These are phyloP conservation scores for Batkoa obscura DNA, from an alignment of 371 early-diverging fungal species.

Conservation along the genomic window DNA sequence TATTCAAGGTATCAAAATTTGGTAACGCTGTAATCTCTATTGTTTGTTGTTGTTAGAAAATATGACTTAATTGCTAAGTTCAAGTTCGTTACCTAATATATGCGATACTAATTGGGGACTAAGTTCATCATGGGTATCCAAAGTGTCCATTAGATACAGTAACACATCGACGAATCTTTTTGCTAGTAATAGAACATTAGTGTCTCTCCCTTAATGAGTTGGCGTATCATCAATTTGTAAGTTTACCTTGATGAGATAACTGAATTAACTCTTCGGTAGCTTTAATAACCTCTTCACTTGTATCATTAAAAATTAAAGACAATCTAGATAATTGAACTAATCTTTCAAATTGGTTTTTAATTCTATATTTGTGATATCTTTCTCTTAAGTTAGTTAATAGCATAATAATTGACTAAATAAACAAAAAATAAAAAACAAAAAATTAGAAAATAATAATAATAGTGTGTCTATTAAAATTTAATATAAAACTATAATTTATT, in stretches of 20 bases:
- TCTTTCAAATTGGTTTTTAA: no score
- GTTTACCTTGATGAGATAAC: neutral
- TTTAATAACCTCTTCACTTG: neutral
- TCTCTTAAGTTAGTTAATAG: no score
- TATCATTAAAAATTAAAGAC: neutral
- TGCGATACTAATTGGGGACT: no score
- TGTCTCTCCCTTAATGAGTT: neutral
- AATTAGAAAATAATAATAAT: no score
- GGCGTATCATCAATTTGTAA: neutral
- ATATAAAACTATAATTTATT: no score
- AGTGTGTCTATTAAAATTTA: no score
- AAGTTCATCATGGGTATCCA: neutral
- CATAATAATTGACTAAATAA: no score
- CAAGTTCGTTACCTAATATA: no score
- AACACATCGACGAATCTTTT: neutral
- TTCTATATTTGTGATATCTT: no score
- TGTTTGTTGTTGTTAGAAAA: no score
- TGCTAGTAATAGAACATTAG: neutral
- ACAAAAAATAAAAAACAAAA: no score
- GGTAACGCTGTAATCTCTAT: neutral
- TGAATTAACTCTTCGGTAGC: neutral
- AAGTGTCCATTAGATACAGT: neutral
- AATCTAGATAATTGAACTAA: neutral
- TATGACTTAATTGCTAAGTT: no score
- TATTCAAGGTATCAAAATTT: neutral